Percentiles rank a stretch among this genome's conserved stretches.
These are phyloP conservation scores for Monosporascus sp. DNA, from an alignment of 2,329 filamentous ascomycete genomes.

Conservation along the genomic window DNA sequence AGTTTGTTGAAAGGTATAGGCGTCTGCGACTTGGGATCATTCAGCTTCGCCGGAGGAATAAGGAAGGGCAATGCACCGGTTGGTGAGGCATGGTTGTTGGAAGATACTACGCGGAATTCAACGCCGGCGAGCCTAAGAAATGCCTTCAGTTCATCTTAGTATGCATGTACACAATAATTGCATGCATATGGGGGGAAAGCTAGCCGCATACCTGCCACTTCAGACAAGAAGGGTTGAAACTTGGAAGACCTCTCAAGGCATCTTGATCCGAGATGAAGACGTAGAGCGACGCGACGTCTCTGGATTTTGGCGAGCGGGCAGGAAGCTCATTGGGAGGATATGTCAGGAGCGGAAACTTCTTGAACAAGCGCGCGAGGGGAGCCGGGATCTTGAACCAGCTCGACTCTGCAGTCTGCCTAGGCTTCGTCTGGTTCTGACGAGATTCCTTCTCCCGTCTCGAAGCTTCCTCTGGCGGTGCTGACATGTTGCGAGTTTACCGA, in stretches of 20 bases:
- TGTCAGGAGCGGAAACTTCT: slow-evolving; percentile 71
- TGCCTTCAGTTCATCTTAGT: slow-evolving; percentile 46
- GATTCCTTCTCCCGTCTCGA: slow-evolving; percentile 1
- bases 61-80: slow-evolving; percentile 86
- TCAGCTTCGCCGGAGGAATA: slow-evolving; percentile 45
- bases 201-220: slow-evolving; percentile 78
- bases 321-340: slow-evolving; percentile 71
- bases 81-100: slow-evolving; percentile 90
- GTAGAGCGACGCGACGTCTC: slow-evolving; percentile 55
- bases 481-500: too few species aligned
- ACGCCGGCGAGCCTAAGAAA: slow-evolving; percentile 75
- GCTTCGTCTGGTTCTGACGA: slow-evolving; percentile 4
- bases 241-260: slow-evolving; percentile 57
- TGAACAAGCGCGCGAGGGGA: slow-evolving; percentile 77
- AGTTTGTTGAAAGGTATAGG: slow-evolving; percentile 61
- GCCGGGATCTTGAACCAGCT: slow-evolving; percentile 58
- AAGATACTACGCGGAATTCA: slow-evolving; percentile 60
- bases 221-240: slow-evolving; percentile 87
- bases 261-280: slow-evolving; percentile 68
- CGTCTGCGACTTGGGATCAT: slow-evolving; percentile 23
- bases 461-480: too few species aligned
- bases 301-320: slow-evolving; percentile 37
- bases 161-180: background rate
- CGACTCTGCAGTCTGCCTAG: slow-evolving; percentile 7
- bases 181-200: background rate